Evolutionary conservation across 148 eudicot species (phyloP), one percentile per base, ranked within the genome.

Genomic region (Selenicereus undatus): DNA sequence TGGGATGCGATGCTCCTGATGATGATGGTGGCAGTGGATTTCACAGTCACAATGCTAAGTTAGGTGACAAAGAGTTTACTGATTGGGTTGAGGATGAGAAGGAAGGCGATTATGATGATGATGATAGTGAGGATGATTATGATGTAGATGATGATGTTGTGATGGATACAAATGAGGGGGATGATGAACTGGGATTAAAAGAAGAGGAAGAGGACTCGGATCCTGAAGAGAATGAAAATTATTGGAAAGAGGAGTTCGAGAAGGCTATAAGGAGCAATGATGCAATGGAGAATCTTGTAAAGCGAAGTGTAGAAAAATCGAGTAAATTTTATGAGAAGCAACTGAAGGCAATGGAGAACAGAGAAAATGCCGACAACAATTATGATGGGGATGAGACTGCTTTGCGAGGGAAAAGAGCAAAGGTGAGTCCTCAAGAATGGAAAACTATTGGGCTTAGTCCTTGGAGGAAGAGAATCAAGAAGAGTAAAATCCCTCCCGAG

Each of bases 1-100:
- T 95, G 88, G 99, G 99, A 71, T 95, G 99, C 88, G 99, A 95
- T 82, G 97, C 97, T 20, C 94, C 97, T 0, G 98, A 94, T 80
- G 92, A 90, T 16, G 93, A 86, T 36, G 88, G 77, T 70, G 82
- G 58, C 81, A 30, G 27, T 73, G 58, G 77, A 26, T 43, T 79
- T 24, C 64, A n/a, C 54, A 30, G 27, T 22, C 48, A 12, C 8
- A 79, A 27, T 18, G 80, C 82, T 72, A 18, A 65, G 12, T 39
- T 35, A 1, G 89, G 83, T 32, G 90, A 84, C 62, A 76, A 68
- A 69, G 93, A 88, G 79, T 87, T 90, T 35, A 73, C 83, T 26
- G 99, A 95, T 70, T 95, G 99, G 99, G 77, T 87, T 51, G 99
- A 95, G 78, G 89, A 76, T 1, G 78, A 81, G 20, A 86, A 80